Base-by-base conservation (phyloP, 768 basidiomycete genomes). In the Fibroporia radiculosa region DNA sequence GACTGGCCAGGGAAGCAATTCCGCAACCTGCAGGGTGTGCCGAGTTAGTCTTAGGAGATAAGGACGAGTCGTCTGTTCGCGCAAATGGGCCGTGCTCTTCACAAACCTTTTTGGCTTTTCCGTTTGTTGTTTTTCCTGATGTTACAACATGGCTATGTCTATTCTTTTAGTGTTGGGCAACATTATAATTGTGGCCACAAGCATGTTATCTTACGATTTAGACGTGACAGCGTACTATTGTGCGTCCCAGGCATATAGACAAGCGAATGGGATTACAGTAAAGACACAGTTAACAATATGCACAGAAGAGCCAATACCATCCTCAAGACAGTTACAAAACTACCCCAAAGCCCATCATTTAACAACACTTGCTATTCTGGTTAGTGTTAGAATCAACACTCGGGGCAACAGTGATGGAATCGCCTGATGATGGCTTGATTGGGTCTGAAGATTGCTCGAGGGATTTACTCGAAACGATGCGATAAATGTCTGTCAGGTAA, bases 31-130 rank as follows among this genome's bases (percentile, higher is more conserved):
- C 82, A 75, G 84, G 78, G 70, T 74, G 74, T 63, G 78, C 86
- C 85, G 80, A 88, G 82, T 87, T 87, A 84, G 84, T 89, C 86
- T 80, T 83, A 71, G 82, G 84, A 87, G 84, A 86, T 63, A 77
- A 84, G 84, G 83, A 66, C 78, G 74, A 58, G 78, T 79, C 81
- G 75, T 82, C 86, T 82, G 85, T 60, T 66, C 86, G 85, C 80
- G 84, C 80, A 68, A 48, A 72, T 75, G 77, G 74, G 66, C 74
- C 85, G 82, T 65, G 84, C 77, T 72, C 61, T 60, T 74, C 73
- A 70, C 74, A 88, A 75, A 87, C 86, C 84, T 85, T 84, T 82
- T 77, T n/a, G n/a, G n/a, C n/a, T n/a, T n/a, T n/a, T n/a, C n/a
- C n/a, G n/a, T n/a, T n/a, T n/a, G n/a, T n/a, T 49, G 28, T 24